These are phyloP conservation scores for Ulmus americana DNA, from an alignment of 331 rosid species.

Conservation along the genomic window DNA sequence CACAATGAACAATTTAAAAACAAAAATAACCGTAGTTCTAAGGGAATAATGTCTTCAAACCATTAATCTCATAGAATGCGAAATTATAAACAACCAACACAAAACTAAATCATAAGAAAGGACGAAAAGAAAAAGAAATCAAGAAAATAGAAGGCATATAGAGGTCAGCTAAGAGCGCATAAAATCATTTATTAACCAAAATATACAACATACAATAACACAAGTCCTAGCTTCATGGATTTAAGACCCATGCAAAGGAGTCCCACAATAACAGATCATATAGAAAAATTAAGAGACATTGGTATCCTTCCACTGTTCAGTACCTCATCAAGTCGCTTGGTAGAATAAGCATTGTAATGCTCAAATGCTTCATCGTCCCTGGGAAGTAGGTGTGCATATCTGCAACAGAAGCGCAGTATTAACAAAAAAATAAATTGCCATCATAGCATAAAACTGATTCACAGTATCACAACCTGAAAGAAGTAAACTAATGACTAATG, in stretches of 20 bases:
- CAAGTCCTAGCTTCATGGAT: background rate
- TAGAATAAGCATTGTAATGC: conserved; percentile 63
- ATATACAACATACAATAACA: background rate
- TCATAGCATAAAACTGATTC: conserved; percentile 3
- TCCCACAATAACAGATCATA: conserved; percentile 3
- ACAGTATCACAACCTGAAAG: background rate
- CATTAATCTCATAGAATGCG: conserved; percentile 5
- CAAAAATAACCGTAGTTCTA: background rate
- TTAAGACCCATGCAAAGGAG: background rate
- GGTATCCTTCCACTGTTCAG: background rate
- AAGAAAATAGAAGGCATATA: no score
- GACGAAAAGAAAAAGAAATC: background rate
- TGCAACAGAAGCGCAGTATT: conserved; percentile 23
- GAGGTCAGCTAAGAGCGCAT: background rate
- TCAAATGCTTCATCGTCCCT: conserved; percentile 84
- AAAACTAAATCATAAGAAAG: background rate
- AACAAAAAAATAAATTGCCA: conserved; percentile 1
- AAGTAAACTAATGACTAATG: background rate
- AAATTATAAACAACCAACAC: background rate
- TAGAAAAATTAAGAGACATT: background rate
- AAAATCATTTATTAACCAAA: background rate
- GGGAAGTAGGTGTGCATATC: conserved; percentile 89
- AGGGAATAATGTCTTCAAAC: conserved; percentile 13
- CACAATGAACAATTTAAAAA: conserved; percentile 1
- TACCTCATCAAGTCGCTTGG: conserved; percentile 97